Base-by-base conservation (phyloP, 345 rosid species). In the Hibiscus tridactylites region DNA sequence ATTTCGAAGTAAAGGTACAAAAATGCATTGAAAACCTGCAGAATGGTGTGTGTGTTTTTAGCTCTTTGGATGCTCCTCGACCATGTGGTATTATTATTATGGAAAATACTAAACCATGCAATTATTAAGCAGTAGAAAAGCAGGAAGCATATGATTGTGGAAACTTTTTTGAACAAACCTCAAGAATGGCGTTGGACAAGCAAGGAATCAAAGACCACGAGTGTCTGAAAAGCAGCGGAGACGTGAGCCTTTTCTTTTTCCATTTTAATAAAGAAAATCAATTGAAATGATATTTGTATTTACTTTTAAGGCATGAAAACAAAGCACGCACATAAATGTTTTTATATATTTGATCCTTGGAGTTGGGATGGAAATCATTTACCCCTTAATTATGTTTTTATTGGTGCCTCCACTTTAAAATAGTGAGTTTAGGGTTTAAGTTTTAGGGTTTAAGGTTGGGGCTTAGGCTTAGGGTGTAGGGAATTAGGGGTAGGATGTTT, bases 151-250 rank as follows among this genome's bases (percentile, higher is more conserved):
- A 35, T 13, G 50, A 47, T 26, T 13, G 33, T 42, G 53, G 8
- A 65, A 65, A 6, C 70, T 26, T 66, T 66, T 6, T 26, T 66
- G 70, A 66, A 46, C 70, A 26, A 66, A 46, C 70, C 57, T 28
- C 57, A 47, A 26, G 58, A 67, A 9, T 59, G 19, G 15, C 71
- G 15, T 49, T 49, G 13, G 29, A 28, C 39, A 49, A 66, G 57
- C 19, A 24, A 67, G 17, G 37, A 46, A 46, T 46, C 31, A 66
- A 66, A 13, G 57, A 26, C 61, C 37, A 26, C 7, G 59, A 7
- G 4, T 12, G 59, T 67, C 42, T 28, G 4, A 53, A 69, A 54
- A 54, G 62, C 61, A 5, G 31, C 31, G 61, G 72, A 54, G 61
- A 69, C 72, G 19, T 68, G 47, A 52, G 6, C 15, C 16, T 26